phyloP scores from a whole-genome alignment of 1,284 basidiomycete genomes.

The Cystobasidiaceae sp. region DNA sequence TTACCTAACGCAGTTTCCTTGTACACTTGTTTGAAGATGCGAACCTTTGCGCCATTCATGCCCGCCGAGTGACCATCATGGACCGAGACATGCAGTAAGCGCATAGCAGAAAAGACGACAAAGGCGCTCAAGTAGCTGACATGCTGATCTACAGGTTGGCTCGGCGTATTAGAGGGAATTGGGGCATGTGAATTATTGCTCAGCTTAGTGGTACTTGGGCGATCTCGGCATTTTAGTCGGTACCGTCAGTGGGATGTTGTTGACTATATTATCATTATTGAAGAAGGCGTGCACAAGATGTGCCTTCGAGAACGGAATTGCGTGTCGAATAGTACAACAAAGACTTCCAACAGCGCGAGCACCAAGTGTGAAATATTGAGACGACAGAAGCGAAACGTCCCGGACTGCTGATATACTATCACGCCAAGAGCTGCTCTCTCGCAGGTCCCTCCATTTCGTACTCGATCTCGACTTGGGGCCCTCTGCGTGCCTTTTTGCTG shows the following conservation, averaged over 20 bases:
- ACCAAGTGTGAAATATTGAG: no score
- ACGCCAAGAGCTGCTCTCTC: slow-evolving; percentile 53
- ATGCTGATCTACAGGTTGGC: slow-evolving; percentile 6
- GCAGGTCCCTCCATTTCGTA: slow-evolving; percentile 74
- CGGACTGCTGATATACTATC: neutral
- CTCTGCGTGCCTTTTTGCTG: slow-evolving; percentile 51
- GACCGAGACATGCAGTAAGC: slow-evolving; percentile 78
- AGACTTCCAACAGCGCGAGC: no score
- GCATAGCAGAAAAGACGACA: neutral
- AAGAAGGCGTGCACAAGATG: no score
- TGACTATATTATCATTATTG: no score
- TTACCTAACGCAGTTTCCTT: slow-evolving; percentile 49
- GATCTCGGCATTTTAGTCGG: no score
- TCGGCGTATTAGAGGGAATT: slow-evolving; percentile 14
- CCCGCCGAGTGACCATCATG: slow-evolving; percentile 98
- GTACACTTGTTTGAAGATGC: slow-evolving; percentile 95
- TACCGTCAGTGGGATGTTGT: no score
- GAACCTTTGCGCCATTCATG: slow-evolving; percentile 83
- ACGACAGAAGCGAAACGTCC: no score
- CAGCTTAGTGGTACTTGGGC: slow-evolving; percentile 45
- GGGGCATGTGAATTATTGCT: slow-evolving; percentile 1
- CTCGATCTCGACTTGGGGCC: slow-evolving; percentile 83
- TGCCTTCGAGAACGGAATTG: no score
- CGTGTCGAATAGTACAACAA: no score
- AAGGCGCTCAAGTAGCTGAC: neutral